phyloP scores from a whole-genome alignment of 2,329 filamentous ascomycete species.

The Cytospora leucostoma region DNA sequence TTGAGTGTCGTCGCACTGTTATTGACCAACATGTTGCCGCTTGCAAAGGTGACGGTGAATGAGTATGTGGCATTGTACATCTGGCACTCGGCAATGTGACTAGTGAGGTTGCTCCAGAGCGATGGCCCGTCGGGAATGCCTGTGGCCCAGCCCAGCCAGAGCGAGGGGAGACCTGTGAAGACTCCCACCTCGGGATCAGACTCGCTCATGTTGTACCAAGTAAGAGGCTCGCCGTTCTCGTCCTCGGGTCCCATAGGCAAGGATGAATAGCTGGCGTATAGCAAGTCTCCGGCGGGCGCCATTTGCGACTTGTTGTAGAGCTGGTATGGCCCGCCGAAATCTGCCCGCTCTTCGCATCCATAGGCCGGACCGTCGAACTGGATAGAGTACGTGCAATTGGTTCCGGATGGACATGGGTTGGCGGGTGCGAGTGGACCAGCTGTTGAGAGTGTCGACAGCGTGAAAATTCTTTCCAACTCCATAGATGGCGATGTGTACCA shows the following conservation, averaged over 20 bases:
- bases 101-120: slow-evolving; percentile 15
- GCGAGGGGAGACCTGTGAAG: slow-evolving; percentile 21
- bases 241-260: slow-evolving; percentile 23
- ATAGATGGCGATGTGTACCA: slow-evolving; percentile 21
- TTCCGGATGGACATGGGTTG: slow-evolving; percentile 26
- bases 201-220: slow-evolving; percentile 23
- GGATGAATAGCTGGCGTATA: slow-evolving; percentile 28
- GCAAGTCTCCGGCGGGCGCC: slow-evolving; percentile 19
- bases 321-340: slow-evolving; percentile 23
- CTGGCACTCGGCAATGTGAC: slow-evolving; percentile 24
- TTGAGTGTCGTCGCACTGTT: slow-evolving; percentile 1
- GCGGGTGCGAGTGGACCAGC: slow-evolving; percentile 17
- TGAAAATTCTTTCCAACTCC: slow-evolving; percentile 20
- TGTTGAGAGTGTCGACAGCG: slow-evolving; percentile 22
- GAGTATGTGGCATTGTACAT: slow-evolving; percentile 26
- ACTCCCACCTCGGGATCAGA: slow-evolving; percentile 20
- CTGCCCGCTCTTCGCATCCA: slow-evolving; percentile 22
- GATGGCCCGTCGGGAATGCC: slow-evolving; percentile 8
- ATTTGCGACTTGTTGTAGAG: slow-evolving; percentile 21
- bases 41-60: slow-evolving; percentile 22
- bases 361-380: slow-evolving; percentile 23
- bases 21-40: slow-evolving; percentile 19
- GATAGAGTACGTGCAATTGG: slow-evolving; percentile 23
- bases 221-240: slow-evolving; percentile 21
- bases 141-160: slow-evolving; percentile 27